Evolutionary conservation across 345 rosid species (phyloP).

Genomic region (Kandelia obovata): DNA sequence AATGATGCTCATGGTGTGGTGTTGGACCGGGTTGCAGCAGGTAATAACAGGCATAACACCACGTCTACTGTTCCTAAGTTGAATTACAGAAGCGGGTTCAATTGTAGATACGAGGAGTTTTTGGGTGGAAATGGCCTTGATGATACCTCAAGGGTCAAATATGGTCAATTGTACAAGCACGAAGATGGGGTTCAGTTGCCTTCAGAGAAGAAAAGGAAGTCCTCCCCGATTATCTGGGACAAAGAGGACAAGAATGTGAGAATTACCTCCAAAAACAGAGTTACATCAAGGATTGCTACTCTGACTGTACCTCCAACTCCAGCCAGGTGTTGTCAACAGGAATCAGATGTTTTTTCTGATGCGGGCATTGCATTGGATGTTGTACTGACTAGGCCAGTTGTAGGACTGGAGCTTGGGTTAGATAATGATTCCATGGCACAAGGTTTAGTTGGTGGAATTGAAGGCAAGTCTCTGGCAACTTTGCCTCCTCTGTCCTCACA

Average conservation of each 20-base stretch:
- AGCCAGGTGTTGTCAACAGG: slow-evolving; percentile 7
- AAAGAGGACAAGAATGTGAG: slow-evolving; percentile 32
- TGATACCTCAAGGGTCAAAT: slow-evolving; percentile 15
- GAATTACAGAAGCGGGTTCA: slow-evolving; percentile 18
- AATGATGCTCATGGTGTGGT: slow-evolving; percentile 23
- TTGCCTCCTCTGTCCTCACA: slow-evolving; percentile 14
- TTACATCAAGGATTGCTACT: slow-evolving; percentile 9
- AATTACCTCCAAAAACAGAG: slow-evolving; percentile 25
- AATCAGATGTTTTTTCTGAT: slow-evolving; percentile 14
- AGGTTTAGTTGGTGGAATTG: not conserved
- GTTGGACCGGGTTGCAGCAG: slow-evolving; percentile 7
- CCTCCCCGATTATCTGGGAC: slow-evolving; percentile 54
- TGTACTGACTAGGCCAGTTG: slow-evolving; percentile 3
- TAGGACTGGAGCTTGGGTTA: slow-evolving; percentile 16
- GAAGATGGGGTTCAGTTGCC: slow-evolving; percentile 35
- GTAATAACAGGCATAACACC: slow-evolving; percentile 2
- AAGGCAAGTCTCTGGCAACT: slow-evolving; percentile 8
- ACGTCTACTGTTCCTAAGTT: not conserved
- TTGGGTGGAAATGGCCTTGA: slow-evolving; percentile 5
- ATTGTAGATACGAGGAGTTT: slow-evolving; percentile 13
- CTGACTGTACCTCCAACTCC: slow-evolving; percentile 17
- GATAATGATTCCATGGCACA: slow-evolving; percentile 15
- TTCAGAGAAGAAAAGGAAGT: slow-evolving; percentile 57
- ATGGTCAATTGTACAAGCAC: slow-evolving; percentile 13
- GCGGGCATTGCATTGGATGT: slow-evolving; percentile 17